A percentile compares a stretch with the other conserved stretches of the same genome.
Evolutionary conservation across 2,329 filamentous ascomycete genomes (phyloP).

Genomic region (Metarhizium guizhouense): DNA sequence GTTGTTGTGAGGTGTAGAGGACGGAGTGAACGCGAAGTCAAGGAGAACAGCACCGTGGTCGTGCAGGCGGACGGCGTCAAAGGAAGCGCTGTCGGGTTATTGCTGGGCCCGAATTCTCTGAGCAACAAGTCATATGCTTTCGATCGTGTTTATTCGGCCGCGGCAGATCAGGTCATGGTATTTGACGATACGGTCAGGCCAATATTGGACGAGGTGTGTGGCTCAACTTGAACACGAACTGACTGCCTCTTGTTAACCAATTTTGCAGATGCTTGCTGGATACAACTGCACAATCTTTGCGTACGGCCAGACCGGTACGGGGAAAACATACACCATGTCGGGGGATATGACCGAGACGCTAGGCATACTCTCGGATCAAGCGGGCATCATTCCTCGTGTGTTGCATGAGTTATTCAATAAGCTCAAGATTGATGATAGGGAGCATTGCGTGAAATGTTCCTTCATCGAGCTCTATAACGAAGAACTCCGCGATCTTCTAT

Average conservation of each 20-base stretch:
- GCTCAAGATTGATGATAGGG: constrained; percentile 67
- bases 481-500: constrained; percentile 82
- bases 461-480: constrained; percentile 99
- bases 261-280: constrained; percentile 69
- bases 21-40: constrained; percentile 83
- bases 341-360: constrained; percentile 87
- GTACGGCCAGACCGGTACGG: constrained; percentile 95
- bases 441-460: constrained; percentile 91
- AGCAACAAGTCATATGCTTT: constrained; percentile 97
- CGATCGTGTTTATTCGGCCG: constrained; percentile 92
- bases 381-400: constrained; percentile 90
- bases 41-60: constrained; percentile 91
- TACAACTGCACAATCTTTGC: constrained; percentile 99
- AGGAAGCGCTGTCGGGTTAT: constrained; percentile 74
- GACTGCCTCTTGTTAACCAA: constrained; percentile 1
- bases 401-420: constrained; percentile 80
- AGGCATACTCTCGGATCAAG: constrained; percentile 79
- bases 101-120: constrained; percentile 84
- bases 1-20: constrained; percentile 93
- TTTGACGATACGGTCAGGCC: constrained; percentile 94
- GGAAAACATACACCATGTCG: constrained; percentile 99
- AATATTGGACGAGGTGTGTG: constrained; percentile 76
- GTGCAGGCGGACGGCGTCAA: constrained; percentile 82
- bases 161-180: constrained; percentile 86
- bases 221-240: background rate